Evolutionary conservation across 2,329 filamentous ascomycete species (phyloP), one percentile per base, ranked within the genome.

Genomic region (Calonectria fujianensis): DNA sequence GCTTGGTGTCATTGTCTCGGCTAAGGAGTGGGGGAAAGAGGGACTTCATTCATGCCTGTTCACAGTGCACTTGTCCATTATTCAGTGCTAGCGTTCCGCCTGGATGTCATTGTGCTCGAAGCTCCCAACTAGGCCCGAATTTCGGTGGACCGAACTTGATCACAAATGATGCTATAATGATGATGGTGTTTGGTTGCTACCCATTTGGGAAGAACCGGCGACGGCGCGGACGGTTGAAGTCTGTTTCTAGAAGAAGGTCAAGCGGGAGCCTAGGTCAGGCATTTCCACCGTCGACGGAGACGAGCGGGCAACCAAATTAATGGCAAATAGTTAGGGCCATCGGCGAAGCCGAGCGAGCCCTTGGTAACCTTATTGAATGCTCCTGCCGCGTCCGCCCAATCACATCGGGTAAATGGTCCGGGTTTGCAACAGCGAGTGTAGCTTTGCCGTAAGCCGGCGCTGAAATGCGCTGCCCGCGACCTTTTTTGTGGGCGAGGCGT

Each of bases 361-460:
- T 80, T 76, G 77, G 70, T 70, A 81, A 81, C 79, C 80, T 75
- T 81, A 80, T 81, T 79, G 70, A 74, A 41, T 66, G 66, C 24
- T 61, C 31, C 67, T 59, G 67, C 51, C 59, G 13, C 4, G 14
- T 14, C 14, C 4, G 59, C 7, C 79, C 77, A 81, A 81, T 79
- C 65, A 80, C 6, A 29, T 16, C 3, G 24, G 35, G 57, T 13
- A 2, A 27, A 37, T 14, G 32, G 32, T 27, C 57, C 57, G 64
- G 74, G 74, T 71, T 70, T 64, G 75, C 52, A n/a, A 39, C 35
- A 37, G 24, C n/a, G 64, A 65, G 52, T 41, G 54, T 71, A 74
- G 73, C 76, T 75, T 70, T 72, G 70, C 69, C 74, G 61, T 59
- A 70, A 77, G 74, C 79, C 78, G 78, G 78, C 78, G 68, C 73